A percentile compares a stretch with the other conserved stretches of the same genome.
Evolutionary conservation across 2,329 filamentous ascomycete species (phyloP).

Genomic region (Ramularia endophylla): DNA sequence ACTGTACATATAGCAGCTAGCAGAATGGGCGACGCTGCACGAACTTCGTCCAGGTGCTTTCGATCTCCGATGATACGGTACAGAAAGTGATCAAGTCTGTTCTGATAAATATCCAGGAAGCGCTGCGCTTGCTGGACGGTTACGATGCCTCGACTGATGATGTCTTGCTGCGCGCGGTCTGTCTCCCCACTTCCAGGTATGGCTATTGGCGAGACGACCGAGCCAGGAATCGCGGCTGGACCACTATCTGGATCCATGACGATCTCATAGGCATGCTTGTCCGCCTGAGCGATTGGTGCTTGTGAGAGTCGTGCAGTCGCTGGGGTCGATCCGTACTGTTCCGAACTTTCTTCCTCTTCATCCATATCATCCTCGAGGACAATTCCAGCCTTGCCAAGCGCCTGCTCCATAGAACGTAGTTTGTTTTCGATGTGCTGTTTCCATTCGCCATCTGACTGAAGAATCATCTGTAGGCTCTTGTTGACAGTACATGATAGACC

Average conservation of each 20-base stretch:
- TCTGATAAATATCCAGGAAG: slow-evolving; percentile 29
- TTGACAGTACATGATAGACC: slow-evolving; percentile 38
- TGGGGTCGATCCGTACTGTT: slow-evolving; percentile 13
- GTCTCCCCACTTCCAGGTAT: slow-evolving; percentile 19
- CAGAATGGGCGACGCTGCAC: slow-evolving; percentile 29
- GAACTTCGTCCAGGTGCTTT: slow-evolving; percentile 23
- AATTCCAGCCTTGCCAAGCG: slow-evolving; percentile 25
- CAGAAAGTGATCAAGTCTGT: slow-evolving; percentile 29
- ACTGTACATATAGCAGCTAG: slow-evolving; percentile 33
- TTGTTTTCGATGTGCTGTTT: slow-evolving; percentile 35
- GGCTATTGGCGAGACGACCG: slow-evolving; percentile 25
- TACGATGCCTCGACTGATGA: slow-evolving; percentile 25
- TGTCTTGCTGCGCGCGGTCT: slow-evolving; percentile 23
- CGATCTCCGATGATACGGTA: slow-evolving; percentile 31
- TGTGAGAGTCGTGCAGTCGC: slow-evolving; percentile 5
- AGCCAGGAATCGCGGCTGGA: slow-evolving; percentile 31
- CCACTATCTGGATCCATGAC: slow-evolving; percentile 35
- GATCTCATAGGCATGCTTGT: slow-evolving; percentile 31
- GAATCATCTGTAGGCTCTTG: slow-evolving; percentile 37
- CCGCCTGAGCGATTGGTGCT: slow-evolving; percentile 8
- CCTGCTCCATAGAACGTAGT: slow-evolving; percentile 33
- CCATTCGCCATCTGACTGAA: slow-evolving; percentile 39
- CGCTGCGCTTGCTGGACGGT: slow-evolving; percentile 23
- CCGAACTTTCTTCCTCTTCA: slow-evolving; percentile 16
- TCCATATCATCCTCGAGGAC: slow-evolving; percentile 21